These are phyloP conservation scores for Backusella parvicylindrica DNA, from an alignment of 192 early-diverging fungal genomes.

Conservation along the genomic window DNA sequence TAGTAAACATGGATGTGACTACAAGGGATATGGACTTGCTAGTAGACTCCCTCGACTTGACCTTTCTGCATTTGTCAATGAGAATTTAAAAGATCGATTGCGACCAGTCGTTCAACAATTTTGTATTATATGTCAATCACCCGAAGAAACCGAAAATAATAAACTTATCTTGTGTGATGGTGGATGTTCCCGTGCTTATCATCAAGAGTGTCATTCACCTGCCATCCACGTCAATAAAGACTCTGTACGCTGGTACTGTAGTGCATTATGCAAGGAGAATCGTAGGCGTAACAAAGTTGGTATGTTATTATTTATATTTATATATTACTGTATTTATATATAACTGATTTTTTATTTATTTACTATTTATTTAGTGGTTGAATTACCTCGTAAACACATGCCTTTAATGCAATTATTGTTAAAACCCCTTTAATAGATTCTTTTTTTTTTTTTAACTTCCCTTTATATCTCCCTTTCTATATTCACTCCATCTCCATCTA, in stretches of 20 bases:
- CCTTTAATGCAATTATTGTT: slow-evolving; percentile 20
- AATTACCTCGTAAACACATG: slow-evolving; percentile 27
- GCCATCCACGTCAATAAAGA: slow-evolving; percentile 4
- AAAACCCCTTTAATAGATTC: background rate
- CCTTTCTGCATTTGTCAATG: slow-evolving; percentile 68
- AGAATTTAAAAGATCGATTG: slow-evolving; percentile 69
- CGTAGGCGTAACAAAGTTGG: slow-evolving; percentile 13
- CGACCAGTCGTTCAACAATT: slow-evolving; percentile 83
- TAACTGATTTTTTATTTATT: background rate
- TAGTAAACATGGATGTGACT: slow-evolving; percentile 90
- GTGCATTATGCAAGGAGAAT: slow-evolving; percentile 3
- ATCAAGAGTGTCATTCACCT: slow-evolving; percentile 33
- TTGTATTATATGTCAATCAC: slow-evolving; percentile 65
- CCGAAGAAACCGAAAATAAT: slow-evolving; percentile 47
- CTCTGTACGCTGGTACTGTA: background rate
- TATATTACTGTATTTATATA: background rate
- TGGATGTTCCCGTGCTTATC: slow-evolving; percentile 80
- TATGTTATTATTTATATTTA: background rate
- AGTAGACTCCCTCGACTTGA: slow-evolving; percentile 82
- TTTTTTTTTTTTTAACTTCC: background rate
- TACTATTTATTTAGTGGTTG: slow-evolving; percentile 15
- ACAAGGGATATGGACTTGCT: slow-evolving; percentile 88
- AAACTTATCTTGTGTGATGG: slow-evolving; percentile 69
- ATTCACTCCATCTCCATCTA: background rate
- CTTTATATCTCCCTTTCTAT: background rate